These are phyloP conservation scores for Lodderomyces metapsilosis DNA, from an alignment of 1,139 yeast species.

Conservation along the genomic window DNA sequence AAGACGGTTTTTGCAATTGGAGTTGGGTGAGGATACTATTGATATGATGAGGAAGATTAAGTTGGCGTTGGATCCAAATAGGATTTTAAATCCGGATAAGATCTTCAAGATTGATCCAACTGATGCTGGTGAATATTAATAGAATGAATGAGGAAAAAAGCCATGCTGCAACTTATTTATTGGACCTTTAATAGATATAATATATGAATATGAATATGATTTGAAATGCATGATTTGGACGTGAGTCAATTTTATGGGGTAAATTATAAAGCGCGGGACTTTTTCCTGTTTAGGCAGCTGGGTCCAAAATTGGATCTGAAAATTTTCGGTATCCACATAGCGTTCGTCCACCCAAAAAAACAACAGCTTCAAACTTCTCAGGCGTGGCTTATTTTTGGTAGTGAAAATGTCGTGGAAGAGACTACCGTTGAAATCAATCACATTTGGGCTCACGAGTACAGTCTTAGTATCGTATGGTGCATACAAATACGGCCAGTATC, in stretches of 20 bases:
- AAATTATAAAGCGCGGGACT: neutral
- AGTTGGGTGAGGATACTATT: constrained; percentile 51
- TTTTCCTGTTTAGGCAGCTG: neutral
- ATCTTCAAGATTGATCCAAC: constrained; percentile 56
- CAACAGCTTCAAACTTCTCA: too few species aligned
- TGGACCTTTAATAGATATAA: too few species aligned
- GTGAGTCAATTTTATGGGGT: neutral
- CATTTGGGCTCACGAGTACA: neutral
- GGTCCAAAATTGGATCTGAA: too few species aligned
- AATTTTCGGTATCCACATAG: too few species aligned
- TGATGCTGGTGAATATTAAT: constrained; percentile 32
- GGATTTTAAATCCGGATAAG: constrained; percentile 61
- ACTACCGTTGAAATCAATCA: neutral
- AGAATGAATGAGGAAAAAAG: neutral
- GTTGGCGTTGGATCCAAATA: constrained; percentile 53
- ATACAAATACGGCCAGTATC: constrained; percentile 14
- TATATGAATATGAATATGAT: too few species aligned
- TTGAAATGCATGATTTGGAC: too few species aligned
- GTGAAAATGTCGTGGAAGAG: constrained; percentile 4
- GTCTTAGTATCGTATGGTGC: constrained; percentile 5
- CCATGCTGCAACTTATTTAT: neutral
- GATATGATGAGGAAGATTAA: constrained; percentile 57
- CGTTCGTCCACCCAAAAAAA: too few species aligned
- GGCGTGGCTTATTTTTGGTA: too few species aligned
- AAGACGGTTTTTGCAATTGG: constrained; percentile 45